Evolutionary conservation across 768 basidiomycete genomes (phyloP), one percentile per base, ranked within the genome.

Genomic region (Xanthoconium stramineum): DNA sequence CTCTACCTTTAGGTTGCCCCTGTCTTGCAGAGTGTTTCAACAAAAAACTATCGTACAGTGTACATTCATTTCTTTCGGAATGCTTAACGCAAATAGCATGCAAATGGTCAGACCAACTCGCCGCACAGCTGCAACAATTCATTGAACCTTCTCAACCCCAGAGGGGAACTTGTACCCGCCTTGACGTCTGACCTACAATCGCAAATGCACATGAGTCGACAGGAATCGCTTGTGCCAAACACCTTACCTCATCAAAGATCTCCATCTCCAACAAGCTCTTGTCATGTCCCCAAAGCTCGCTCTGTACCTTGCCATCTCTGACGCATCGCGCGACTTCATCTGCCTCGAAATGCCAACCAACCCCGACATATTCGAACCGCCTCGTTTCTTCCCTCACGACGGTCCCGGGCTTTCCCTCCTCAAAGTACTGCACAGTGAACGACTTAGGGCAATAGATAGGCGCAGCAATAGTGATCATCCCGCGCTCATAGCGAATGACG

Each of bases 311-410:
- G 3, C 87, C 87, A 50, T 86, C 86, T 38, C 83, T 72, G 20
- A 92, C 75, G 65, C 88, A 90, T 47, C 89, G 72, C 17, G 89
- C 92, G 12, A 92, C 91, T 57, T 94, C 91, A 64, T 95, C 93
- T 4, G 92, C 91, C 70, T 94, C 82, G 71, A 86, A 95, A 69
- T 91, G 83, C 87, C 83, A 90, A 9, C 91, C 93, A 35, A 75
- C 76, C 11, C 89, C 90, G 5, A 78, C 72, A 63, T 86, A 85
- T 40, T 82, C 76, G 58, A 87, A 83, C 29, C 63, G 69, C 55
- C 71, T 78, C 45, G 76, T 83, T 66, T 89, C 88, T 65, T 89
- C 86, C 48, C 75, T 75, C 33, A 74, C 74, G 35, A 79, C 67
- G 17, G 67, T 67, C 6, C 67, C 71, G 10, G 76, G 52, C 43